Conservation (phyloP, 1,139 yeast species). For the Petasospora fabianii region DNA sequence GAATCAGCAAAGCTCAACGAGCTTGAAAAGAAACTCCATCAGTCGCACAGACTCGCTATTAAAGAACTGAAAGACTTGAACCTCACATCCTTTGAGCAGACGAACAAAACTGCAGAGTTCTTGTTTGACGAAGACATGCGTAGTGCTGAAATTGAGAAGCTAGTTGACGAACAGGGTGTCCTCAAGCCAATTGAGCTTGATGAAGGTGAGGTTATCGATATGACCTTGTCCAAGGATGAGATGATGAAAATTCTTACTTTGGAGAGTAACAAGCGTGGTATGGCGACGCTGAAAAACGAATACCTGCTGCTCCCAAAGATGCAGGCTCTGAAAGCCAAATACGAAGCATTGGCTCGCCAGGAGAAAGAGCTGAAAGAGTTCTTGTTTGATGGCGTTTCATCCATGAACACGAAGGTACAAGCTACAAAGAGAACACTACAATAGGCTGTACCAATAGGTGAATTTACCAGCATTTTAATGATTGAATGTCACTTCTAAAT, state of each 20-base stretch:
- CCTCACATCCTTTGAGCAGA: constrained; percentile 11
- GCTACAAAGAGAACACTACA: not conserved
- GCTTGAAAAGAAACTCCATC: constrained; percentile 18
- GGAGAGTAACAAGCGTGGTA: constrained; percentile 22
- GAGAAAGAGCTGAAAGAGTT: constrained; percentile 40
- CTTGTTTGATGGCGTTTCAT: constrained; percentile 33
- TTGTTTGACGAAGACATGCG: constrained; percentile 18
- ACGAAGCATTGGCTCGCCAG: constrained; percentile 40
- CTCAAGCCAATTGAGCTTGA: constrained; percentile 18
- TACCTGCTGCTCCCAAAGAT: constrained; percentile 20
- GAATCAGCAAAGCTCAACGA: constrained; percentile 9
- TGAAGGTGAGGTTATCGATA: constrained; percentile 8
- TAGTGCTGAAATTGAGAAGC: constrained; percentile 9
- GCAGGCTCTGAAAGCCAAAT: constrained; percentile 22
- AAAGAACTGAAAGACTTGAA: constrained; percentile 10
- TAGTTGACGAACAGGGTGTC: constrained; percentile 16
- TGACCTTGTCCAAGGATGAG: constrained; percentile 19
- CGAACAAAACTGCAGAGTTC: constrained; percentile 17
- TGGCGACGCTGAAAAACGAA: constrained; percentile 20
- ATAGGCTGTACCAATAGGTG: no score
- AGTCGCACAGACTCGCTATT: constrained; percentile 7
- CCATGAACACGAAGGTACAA: constrained; percentile 34
- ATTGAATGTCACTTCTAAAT: no score
- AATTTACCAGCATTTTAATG: no score
- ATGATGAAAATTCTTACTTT: constrained; percentile 16